A percentile compares a stretch with the other conserved stretches of the same genome.
Conservation (phyloP, 768 basidiomycete species). For the Lactifluus hygrophoroides region DNA sequence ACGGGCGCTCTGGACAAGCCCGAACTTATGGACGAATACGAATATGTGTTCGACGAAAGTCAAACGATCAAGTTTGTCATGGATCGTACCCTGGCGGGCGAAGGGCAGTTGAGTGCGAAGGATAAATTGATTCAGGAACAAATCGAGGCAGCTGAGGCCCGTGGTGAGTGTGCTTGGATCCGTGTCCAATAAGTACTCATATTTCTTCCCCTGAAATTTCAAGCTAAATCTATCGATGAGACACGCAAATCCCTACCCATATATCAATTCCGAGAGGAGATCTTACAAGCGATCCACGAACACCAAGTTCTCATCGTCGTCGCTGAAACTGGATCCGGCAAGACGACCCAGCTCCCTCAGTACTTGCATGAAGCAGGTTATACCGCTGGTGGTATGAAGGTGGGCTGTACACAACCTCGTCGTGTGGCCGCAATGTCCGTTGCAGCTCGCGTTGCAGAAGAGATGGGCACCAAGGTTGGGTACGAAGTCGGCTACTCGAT, state of each 20-base stretch:
- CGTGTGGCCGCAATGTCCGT: conserved; percentile 99
- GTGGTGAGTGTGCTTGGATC: conserved; percentile 44
- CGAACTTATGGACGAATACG: conserved; percentile 77
- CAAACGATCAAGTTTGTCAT: conserved; percentile 95
- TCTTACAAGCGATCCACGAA: conserved; percentile 80
- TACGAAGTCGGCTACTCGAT: conserved; percentile 99
- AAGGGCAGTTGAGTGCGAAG: conserved; percentile 66
- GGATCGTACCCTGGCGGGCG: conserved; percentile 63
- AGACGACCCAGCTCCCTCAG: conserved; percentile 97
- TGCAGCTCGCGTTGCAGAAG: conserved; percentile 96
- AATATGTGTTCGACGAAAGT: conserved; percentile 97
- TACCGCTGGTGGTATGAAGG: conserved; percentile 75
- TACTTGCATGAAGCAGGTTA: conserved; percentile 98
- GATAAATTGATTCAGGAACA: conserved; percentile 80
- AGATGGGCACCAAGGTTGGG: conserved; percentile 95
- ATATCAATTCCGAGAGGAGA: conserved; percentile 77
- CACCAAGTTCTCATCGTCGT: conserved; percentile 97
- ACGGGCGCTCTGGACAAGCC: conserved; percentile 88
- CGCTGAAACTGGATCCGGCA: conserved; percentile 97
- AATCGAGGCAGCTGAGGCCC: conserved; percentile 85
- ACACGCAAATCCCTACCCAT: conserved; percentile 92
- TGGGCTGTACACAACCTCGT: conserved; percentile 96
- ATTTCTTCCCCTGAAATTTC: not conserved
- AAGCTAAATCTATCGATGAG: conserved; percentile 86
- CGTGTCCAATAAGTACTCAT: conserved; percentile 5